These are phyloP conservation scores for Chimonanthus praecox DNA, from an alignment of 164 flowering plant genomes.

Conservation along the genomic window DNA sequence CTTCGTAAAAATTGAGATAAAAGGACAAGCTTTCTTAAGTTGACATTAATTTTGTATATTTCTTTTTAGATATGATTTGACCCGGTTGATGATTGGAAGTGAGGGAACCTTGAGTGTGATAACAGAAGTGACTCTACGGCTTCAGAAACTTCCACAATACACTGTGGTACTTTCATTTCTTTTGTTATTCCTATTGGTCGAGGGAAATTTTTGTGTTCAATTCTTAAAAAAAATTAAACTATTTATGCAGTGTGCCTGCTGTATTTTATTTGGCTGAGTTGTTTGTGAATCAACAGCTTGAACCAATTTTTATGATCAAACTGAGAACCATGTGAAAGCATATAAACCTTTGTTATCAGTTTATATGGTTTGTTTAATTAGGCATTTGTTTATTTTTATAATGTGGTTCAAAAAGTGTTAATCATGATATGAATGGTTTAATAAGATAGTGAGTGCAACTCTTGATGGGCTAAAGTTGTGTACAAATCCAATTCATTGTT, in stretches of 20 bases:
- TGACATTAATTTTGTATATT: background rate
- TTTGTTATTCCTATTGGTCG: background rate
- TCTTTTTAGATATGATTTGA: slow-evolving; percentile 73
- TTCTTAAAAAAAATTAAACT: background rate
- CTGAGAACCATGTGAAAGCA: no score
- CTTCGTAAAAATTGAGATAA: background rate
- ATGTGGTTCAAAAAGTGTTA: background rate
- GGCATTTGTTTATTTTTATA: background rate
- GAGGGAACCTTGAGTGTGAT: slow-evolving; percentile 97
- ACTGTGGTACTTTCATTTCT: slow-evolving; percentile 63
- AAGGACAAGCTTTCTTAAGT: background rate
- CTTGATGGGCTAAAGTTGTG: no score
- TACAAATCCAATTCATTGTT: no score
- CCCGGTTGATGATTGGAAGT: slow-evolving; percentile 94
- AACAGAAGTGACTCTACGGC: slow-evolving; percentile 87
- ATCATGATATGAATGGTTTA: background rate
- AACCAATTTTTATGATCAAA: background rate
- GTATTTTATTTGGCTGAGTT: background rate
- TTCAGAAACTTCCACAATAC: slow-evolving; percentile 83
- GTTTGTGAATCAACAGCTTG: background rate
- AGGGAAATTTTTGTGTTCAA: background rate
- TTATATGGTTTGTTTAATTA: background rate
- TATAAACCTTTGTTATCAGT: background rate
- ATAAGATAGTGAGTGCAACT: no score
- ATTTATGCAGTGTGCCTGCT: background rate